These are phyloP conservation scores for Allium cepa DNA, from an alignment of 106 monocot genomes.

Conservation along the genomic window DNA sequence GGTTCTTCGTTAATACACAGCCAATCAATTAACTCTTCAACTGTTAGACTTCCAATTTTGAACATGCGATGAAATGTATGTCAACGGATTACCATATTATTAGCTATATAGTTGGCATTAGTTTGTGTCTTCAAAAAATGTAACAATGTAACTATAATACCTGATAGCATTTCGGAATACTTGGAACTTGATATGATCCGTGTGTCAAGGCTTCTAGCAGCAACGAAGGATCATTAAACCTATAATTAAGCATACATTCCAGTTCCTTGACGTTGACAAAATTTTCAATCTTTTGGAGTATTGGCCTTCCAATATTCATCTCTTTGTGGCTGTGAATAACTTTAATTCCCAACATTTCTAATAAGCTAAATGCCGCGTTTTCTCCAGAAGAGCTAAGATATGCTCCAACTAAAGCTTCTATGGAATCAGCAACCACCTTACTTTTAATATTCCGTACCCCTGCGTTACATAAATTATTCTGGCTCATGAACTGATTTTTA, in stretches of 20 bases:
- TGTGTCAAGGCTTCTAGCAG: conserved; percentile 73
- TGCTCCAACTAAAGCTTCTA: conserved; percentile 61
- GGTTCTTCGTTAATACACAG: no score
- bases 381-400: conserved; percentile 46
- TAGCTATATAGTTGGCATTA: no score
- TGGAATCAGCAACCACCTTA: conserved; percentile 49
- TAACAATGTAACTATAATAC: conserved; percentile 5
- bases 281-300: conserved; percentile 17
- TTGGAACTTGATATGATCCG: conserved; percentile 54
- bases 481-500: conserved; percentile 2
- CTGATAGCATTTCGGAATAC: conserved; percentile 58
- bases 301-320: conserved; percentile 14
- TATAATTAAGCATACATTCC: conserved; percentile 38
- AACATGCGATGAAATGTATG: no score
- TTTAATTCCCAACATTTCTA: conserved; percentile 36
- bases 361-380: conserved; percentile 28
- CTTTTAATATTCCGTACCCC: conserved; percentile 32
- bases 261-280: conserved; percentile 39
- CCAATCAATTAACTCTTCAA: no score
- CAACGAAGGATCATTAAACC: conserved; percentile 42
- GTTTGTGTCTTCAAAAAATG: no score
- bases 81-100: no score
- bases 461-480: conserved; percentile 19
- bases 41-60: no score
- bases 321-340: conserved; percentile 16